Evolutionary conservation across 495 filamentous ascomycete species (phyloP), one percentile per base, ranked within the genome.

Genomic region (Trypethelium eluteriae): DNA sequence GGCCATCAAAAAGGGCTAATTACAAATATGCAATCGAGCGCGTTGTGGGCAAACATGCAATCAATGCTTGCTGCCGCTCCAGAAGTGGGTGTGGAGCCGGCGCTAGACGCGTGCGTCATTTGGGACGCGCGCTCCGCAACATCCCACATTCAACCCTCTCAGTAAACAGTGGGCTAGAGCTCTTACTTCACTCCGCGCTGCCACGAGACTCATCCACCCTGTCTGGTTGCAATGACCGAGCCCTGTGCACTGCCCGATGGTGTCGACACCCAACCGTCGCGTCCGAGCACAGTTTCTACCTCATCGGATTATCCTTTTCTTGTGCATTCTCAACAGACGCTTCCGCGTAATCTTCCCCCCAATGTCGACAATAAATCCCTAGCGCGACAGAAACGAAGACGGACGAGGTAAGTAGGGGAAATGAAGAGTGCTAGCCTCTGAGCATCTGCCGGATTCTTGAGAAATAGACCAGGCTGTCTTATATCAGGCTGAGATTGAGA

Each of bases 321-420:
- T 14, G 84, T 88, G 7, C 86, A 89, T 73, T 89, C 86, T 9
- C 85, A 88, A 70, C 82, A 84, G 49, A 88, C 85, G 38, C 72
- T 90, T 35, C 84, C 82, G 2, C 77, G 84, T 66, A 84, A 86
- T 46, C 77, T 86, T 1, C 85, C 86, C 39, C 85, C 86, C 34
- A 79, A 82, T 39, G 81, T 89, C 41, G 88, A 90, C 71, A 86
- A 89, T 72, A 88, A 88, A 73, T 75, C 84, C 66, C 76, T 90
- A 53, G 84, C 81, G 35, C 82, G 88, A 41, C 87, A 90, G 72
- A 89, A 87, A 70, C 82, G 88, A 11, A 81, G 85, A 65, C 82
- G 88, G 62, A 91, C 88, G 62, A 77, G 78, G 78, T 79, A 66
- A 35, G 76, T 36, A 18, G 32, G 10, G 53, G 11, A 35, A 36